Evolutionary conservation across 2,329 filamentous ascomycete species (phyloP), one percentile per base, ranked within the genome.

Genomic region (Pseudocercospora crystallina): DNA sequence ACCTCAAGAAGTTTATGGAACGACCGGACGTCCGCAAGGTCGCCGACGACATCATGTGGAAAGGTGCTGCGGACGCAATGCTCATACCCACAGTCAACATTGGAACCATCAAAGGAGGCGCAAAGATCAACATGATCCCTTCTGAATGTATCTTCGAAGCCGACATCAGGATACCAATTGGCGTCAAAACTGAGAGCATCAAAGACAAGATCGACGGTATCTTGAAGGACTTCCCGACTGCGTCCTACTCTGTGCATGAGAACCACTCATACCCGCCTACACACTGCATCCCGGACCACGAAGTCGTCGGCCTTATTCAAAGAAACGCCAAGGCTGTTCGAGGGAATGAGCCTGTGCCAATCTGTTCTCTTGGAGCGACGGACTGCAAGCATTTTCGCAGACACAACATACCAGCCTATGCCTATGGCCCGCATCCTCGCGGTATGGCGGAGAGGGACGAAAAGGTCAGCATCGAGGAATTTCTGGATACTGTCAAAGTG

Each of bases 71-170:
- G 5, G 59, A 65, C 33, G 63, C 65, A 8, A 61, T 70, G 36
- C 48, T 67, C 5, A 62, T 56, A 35, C 66, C 71, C 0, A 75
- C 71, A 0, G 58, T 75, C 9, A 73, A 73, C 46, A 71, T 73
- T 32, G 72, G 72, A 8, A 69, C 65, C 5, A 69, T 75, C n/a
- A 58, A 63, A 20, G 72, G 71, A 5, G 73, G 72, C 2, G 51
- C 68, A 8, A 73, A 74, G 47, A 71, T 74, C 54, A 74, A 75
- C 51, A 71, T 71, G 61, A 73, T 74, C 20, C 70, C 72, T 0
- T 66, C 68, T 3, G 38, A 53, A 12, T 73, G 70, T 40, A 51
- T 60, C 2, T 72, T 75, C 48, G 71, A 73, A 53, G 64, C 65
- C 1, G 72, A 74, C 34, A 71, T 74, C 29, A 64, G 72, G 2